phyloP scores from a whole-genome alignment of 2,329 filamentous ascomycete species.

The Phaeosphaeriaceae sp. region DNA sequence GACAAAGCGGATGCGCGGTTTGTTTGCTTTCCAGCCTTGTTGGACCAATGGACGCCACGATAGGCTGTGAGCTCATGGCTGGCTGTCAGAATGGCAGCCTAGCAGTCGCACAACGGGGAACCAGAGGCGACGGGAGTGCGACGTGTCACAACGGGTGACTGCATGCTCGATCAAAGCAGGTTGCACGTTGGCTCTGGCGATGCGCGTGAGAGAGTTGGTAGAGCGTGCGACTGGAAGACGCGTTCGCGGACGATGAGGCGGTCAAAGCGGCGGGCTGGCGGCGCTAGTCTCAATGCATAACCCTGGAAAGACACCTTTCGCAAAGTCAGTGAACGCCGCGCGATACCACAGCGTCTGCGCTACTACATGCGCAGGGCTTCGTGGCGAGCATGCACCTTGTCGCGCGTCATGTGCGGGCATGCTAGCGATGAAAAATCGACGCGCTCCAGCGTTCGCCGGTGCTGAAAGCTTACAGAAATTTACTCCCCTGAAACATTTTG shows the following conservation, averaged over 20 bases:
- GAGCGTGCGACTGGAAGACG: not conserved
- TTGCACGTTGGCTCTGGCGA: not conserved
- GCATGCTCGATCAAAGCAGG: slow-evolving; percentile 2
- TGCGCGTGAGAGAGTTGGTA: not conserved
- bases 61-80: slow-evolving; percentile 12
- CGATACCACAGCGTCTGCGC: not conserved
- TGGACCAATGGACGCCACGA: slow-evolving; percentile 14
- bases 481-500: slow-evolving; percentile 37
- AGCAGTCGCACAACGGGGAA: slow-evolving; percentile 8
- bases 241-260: slow-evolving; percentile 4
- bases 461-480: slow-evolving; percentile 36
- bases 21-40: slow-evolving; percentile 7
- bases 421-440: not conserved
- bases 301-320: not conserved
- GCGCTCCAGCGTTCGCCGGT: slow-evolving; percentile 20
- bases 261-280: not conserved
- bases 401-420: not conserved
- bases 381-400: not conserved
- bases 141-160: slow-evolving; percentile 10
- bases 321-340: not conserved
- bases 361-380: slow-evolving; percentile 3
- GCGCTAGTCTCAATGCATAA: not conserved
- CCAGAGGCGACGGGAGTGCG: slow-evolving; percentile 1
- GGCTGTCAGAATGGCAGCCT: slow-evolving; percentile 29
- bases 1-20: slow-evolving; percentile 9